These are phyloP conservation scores for Chlorella sp. DNA, from an alignment of 139 green algal species.

Conservation along the genomic window DNA sequence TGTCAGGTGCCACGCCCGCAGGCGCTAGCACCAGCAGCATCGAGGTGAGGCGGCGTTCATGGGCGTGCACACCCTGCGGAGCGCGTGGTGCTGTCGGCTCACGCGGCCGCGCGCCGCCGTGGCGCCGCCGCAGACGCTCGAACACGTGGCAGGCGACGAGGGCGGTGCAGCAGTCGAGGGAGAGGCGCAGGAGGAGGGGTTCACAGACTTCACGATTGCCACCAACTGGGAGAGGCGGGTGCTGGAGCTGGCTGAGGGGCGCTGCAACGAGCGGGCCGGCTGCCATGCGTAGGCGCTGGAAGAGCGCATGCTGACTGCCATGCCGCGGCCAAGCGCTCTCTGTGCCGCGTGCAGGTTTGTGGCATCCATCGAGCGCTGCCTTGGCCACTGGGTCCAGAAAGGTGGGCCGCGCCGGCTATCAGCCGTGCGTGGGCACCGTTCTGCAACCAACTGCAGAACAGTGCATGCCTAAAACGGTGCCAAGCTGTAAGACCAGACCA, in stretches of 20 bases:
- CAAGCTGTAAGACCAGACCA: not conserved
- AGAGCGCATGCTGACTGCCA: slow-evolving; percentile 45
- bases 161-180: too few species aligned
- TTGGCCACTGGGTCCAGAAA: slow-evolving; percentile 14
- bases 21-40: too few species aligned
- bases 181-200: slow-evolving; percentile 21
- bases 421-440: too few species aligned
- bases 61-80: too few species aligned
- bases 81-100: too few species aligned
- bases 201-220: slow-evolving; percentile 65
- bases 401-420: too few species aligned
- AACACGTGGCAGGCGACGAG: too few species aligned
- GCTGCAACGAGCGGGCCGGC: not conserved
- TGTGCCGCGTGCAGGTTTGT: slow-evolving; percentile 23
- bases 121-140: too few species aligned
- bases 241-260: slow-evolving; percentile 23
- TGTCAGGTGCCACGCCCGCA: too few species aligned
- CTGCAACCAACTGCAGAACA: not conserved
- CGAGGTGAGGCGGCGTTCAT: too few species aligned
- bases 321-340: not conserved
- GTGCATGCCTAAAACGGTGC: not conserved
- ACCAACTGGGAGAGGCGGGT: slow-evolving; percentile 59
- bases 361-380: slow-evolving; percentile 21
- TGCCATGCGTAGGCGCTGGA: slow-evolving; percentile 7
- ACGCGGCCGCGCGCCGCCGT: too few species aligned